A percentile compares a stretch with the other conserved stretches of the same genome.
These are phyloP conservation scores for Tricholoma flavovirens DNA, from an alignment of 768 basidiomycete genomes.

Conservation along the genomic window DNA sequence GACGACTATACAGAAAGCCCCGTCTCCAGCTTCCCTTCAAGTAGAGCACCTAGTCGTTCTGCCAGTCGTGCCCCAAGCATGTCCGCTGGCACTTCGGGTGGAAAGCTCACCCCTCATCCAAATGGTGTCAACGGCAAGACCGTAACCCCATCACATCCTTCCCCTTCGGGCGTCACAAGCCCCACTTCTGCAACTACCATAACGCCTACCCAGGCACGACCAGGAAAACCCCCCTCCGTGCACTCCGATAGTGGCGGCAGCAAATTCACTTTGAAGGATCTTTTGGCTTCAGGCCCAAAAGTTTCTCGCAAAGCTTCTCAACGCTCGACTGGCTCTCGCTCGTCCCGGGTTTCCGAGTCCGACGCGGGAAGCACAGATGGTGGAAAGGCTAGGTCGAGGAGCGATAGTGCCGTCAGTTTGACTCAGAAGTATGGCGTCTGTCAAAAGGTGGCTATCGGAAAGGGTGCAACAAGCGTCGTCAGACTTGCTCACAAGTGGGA, in stretches of 20 bases:
- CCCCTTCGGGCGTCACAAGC: neutral
- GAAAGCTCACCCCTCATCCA: slow-evolving; percentile 22
- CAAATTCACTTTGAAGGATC: slow-evolving; percentile 79
- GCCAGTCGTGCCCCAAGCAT: slow-evolving; percentile 45
- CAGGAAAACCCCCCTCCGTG: slow-evolving; percentile 36
- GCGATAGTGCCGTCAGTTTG: slow-evolving; percentile 40
- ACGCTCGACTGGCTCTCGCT: slow-evolving; percentile 57
- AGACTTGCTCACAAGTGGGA: slow-evolving; percentile 99
- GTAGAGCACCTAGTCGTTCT: slow-evolving; percentile 52
- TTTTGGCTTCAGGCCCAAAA: slow-evolving; percentile 71
- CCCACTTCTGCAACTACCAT: slow-evolving; percentile 12
- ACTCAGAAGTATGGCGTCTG: slow-evolving; percentile 96
- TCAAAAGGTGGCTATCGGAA: slow-evolving; percentile 94
- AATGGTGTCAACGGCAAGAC: slow-evolving; percentile 18
- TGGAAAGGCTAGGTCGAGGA: slow-evolving; percentile 25
- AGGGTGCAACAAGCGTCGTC: slow-evolving; percentile 97
- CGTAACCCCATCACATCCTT: slow-evolving; percentile 10
- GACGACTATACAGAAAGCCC: slow-evolving; percentile 52
- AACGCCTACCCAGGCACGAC: slow-evolving; percentile 9
- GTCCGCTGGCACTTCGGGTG: slow-evolving; percentile 38
- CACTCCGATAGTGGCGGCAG: slow-evolving; percentile 50
- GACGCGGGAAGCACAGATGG: slow-evolving; percentile 35
- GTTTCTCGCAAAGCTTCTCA: slow-evolving; percentile 63
- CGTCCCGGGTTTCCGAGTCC: slow-evolving; percentile 61
- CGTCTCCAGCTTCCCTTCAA: slow-evolving; percentile 47